A percentile compares a stretch with the other conserved stretches of the same genome.
Conservation (phyloP, 768 basidiomycete genomes). For the Suillus bovinus region DNA sequence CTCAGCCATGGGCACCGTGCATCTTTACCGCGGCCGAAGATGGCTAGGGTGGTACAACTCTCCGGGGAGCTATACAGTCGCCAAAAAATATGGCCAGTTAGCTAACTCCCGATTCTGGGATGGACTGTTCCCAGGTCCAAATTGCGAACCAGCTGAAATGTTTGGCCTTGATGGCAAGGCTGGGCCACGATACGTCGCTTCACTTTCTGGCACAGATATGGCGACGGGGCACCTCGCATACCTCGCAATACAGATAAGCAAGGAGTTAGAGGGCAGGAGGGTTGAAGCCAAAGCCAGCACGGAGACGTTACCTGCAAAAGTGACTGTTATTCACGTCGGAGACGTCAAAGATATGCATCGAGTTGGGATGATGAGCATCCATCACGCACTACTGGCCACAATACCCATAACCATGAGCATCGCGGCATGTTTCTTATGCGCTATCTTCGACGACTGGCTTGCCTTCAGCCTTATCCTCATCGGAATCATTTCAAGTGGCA, state of each 20-base stretch:
- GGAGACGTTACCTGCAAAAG: constrained; percentile 17
- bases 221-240: constrained; percentile 31
- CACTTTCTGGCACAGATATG: constrained; percentile 31
- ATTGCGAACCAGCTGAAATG: constrained; percentile 25
- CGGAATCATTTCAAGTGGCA: constrained; percentile 34
- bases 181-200: constrained; percentile 28
- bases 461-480: constrained; percentile 33
- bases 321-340: constrained; percentile 25
- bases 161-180: constrained; percentile 30
- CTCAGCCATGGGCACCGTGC: constrained; percentile 37
- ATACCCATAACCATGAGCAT: constrained; percentile 28
- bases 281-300: constrained; percentile 12
- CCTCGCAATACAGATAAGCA: constrained; percentile 23
- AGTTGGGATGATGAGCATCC: constrained; percentile 6
- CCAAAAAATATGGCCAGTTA: constrained; percentile 32
- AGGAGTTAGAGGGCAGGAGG: background rate
- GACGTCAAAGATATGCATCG: constrained; percentile 22
- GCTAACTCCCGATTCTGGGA: constrained; percentile 31
- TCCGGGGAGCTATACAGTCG: constrained; percentile 36
- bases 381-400: constrained; percentile 20
- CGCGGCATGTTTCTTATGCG: constrained; percentile 26
- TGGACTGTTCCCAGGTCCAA: constrained; percentile 33
- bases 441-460: constrained; percentile 30
- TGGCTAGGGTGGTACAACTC: constrained; percentile 41
- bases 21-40: constrained; percentile 30